Conservation (phyloP, 768 basidiomycete species). For the Fibroporia radiculosa region DNA sequence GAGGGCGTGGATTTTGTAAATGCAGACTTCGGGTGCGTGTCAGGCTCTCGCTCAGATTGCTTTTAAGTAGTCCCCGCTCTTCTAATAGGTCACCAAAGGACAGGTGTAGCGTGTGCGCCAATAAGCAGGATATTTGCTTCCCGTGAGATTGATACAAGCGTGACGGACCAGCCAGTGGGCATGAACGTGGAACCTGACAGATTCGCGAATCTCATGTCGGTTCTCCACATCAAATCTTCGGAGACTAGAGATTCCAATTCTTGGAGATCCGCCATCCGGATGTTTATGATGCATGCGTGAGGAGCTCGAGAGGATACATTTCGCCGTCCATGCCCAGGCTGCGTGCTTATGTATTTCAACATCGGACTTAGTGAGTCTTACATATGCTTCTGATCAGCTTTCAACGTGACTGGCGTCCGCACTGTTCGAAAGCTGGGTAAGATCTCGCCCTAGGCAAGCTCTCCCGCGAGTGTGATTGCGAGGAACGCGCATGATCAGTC, state of each 20-base stretch:
- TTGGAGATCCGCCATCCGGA: conserved; percentile 8
- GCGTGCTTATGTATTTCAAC: too few species aligned
- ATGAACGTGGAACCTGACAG: conserved; percentile 4
- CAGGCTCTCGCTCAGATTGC: not conserved
- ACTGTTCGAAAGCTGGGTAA: too few species aligned
- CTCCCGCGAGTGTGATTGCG: too few species aligned
- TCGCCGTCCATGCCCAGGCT: too few species aligned
- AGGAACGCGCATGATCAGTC: too few species aligned
- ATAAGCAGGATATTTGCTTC: conserved; percentile 6
- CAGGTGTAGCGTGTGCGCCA: conserved; percentile 1
- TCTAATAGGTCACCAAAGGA: conserved; percentile 5
- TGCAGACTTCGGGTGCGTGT: not conserved
- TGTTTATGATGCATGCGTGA: not conserved
- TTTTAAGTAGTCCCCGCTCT: conserved; percentile 2
- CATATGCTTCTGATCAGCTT: too few species aligned
- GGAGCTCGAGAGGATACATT: too few species aligned
- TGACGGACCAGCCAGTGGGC: conserved; percentile 1
- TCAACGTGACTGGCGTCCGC: too few species aligned
- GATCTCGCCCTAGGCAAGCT: too few species aligned
- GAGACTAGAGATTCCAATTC: not conserved
- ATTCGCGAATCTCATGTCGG: conserved; percentile 2
- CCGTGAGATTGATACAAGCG: conserved; percentile 5
- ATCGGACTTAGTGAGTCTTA: too few species aligned
- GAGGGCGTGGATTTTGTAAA: not conserved
- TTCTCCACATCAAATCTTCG: conserved; percentile 1